Conservation (phyloP, 2,329 filamentous ascomycete species). For the Aspergillus intermedius region DNA sequence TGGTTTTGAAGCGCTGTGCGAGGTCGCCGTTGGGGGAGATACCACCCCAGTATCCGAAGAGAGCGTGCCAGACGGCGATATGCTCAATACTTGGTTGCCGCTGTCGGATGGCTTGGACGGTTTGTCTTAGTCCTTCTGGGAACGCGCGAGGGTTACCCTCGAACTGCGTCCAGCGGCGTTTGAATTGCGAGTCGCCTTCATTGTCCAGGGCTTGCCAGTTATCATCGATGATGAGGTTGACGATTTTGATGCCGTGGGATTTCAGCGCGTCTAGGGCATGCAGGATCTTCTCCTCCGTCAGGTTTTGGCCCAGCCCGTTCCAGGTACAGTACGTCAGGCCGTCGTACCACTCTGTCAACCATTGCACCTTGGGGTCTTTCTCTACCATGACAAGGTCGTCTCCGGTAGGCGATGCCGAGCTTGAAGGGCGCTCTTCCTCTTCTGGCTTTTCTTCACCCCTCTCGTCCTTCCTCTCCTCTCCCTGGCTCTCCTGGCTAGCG, state of each 20-base stretch:
- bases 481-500: conserved; percentile 9
- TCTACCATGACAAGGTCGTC: conserved; percentile 38
- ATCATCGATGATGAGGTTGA: conserved; percentile 89
- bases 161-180: conserved; percentile 66
- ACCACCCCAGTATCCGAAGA: conserved; percentile 85
- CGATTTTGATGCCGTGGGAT: conserved; percentile 66
- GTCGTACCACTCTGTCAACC: conserved; percentile 86
- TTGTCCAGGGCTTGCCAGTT: conserved; percentile 80
- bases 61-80: conserved; percentile 89
- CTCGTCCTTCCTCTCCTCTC: conserved; percentile 6
- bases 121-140: conserved; percentile 68
- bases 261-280: conserved; percentile 66
- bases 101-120: conserved; percentile 61
- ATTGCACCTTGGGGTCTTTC: conserved; percentile 45
- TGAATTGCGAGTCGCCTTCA: conserved; percentile 47
- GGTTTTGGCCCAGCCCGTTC: conserved; percentile 79
- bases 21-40: conserved; percentile 69
- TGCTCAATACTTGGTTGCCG: conserved; percentile 68
- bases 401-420: conserved; percentile 26
- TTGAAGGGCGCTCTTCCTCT: not conserved
- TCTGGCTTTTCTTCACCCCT: conserved; percentile 12
- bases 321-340: conserved; percentile 93
- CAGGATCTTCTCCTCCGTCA: conserved; percentile 75
- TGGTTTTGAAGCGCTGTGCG: conserved; percentile 70
- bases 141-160: conserved; percentile 78